phyloP scores from a whole-genome alignment of 2,329 filamentous ascomycete genomes.

The Tricladium varicosporioides region DNA sequence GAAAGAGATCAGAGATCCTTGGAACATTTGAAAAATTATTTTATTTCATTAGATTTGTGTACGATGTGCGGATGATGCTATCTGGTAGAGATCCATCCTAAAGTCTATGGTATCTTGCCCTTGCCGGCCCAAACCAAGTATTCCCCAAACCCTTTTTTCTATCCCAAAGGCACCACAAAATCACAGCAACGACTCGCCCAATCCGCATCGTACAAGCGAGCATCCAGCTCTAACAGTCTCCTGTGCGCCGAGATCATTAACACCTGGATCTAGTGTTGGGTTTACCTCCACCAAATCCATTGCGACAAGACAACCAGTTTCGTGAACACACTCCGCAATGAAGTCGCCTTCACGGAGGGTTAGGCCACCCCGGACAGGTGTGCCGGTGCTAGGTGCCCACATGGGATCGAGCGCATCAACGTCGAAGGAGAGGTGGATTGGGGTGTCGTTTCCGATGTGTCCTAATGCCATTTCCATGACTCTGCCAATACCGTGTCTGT shows the following conservation, averaged over 20 bases:
- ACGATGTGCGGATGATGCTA: background rate
- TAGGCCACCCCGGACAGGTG: constrained; percentile 87
- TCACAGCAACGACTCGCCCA: constrained; percentile 85
- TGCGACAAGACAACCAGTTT: constrained; percentile 74
- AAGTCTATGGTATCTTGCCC: background rate
- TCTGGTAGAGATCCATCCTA: background rate
- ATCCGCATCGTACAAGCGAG: constrained; percentile 84
- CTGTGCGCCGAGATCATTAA: constrained; percentile 60
- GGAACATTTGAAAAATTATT: too few species aligned
- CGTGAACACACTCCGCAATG: constrained; percentile 85
- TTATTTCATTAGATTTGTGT: too few species aligned
- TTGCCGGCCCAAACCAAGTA: background rate
- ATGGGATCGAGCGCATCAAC: constrained; percentile 94
- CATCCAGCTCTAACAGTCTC: constrained; percentile 91
- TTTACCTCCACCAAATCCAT: constrained; percentile 85
- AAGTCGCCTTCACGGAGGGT: constrained; percentile 95
- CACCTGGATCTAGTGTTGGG: constrained; percentile 61
- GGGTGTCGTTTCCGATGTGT: constrained; percentile 90
- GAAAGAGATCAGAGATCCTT: background rate
- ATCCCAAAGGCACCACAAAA: background rate
- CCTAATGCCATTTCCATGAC: constrained; percentile 98
- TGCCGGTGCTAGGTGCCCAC: constrained; percentile 95
- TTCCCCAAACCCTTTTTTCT: constrained; percentile 1
- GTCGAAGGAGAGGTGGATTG: constrained; percentile 96
- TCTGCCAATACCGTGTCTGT: constrained; percentile 84